Percentiles rank a stretch among this genome's conserved stretches.
phyloP scores from a whole-genome alignment of 495 filamentous ascomycete species.

The Peziza echinospora region DNA sequence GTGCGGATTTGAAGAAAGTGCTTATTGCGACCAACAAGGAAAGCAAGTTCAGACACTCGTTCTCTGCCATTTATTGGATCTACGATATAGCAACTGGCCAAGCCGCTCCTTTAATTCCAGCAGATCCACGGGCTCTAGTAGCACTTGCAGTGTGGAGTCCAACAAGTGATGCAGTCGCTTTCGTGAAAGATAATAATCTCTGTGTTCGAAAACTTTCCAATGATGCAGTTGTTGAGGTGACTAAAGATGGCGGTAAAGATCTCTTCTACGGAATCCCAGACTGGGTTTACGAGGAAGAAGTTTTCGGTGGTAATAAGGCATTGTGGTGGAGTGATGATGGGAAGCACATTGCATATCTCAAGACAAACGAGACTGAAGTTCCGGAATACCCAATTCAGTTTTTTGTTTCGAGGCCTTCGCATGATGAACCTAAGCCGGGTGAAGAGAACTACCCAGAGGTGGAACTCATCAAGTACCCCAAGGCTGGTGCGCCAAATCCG shows the following conservation, averaged over 20 bases:
- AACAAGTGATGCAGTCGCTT: conserved; percentile 59
- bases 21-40: conserved; percentile 46
- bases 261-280: conserved; percentile 95
- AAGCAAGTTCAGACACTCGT: conserved; percentile 74
- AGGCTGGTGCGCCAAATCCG: conserved; percentile 84
- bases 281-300: conserved; percentile 98
- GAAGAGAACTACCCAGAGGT: conserved; percentile 83
- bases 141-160: conserved; percentile 87
- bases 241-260: conserved; percentile 61
- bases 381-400: conserved; percentile 90
- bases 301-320: conserved; percentile 55
- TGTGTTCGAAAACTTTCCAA: conserved; percentile 47
- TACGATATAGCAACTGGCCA: conserved; percentile 73
- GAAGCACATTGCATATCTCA: conserved; percentile 68
- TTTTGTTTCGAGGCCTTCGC: conserved; percentile 72
- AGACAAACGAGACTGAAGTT: conserved; percentile 78
- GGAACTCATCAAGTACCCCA: conserved; percentile 86
- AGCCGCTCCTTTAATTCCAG: conserved; percentile 55
- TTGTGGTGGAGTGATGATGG: conserved; percentile 91
- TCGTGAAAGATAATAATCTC: conserved; percentile 73
- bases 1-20: conserved; percentile 63
- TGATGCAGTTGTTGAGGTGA: conserved; percentile 43
- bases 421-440: conserved; percentile 42
- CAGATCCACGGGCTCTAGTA: conserved; percentile 39
- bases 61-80: conserved; percentile 68